A percentile compares a stretch with the other conserved stretches of the same genome.
Conservation (phyloP, 805 yeast species). For the Cyberlindnera suaveolens region DNA sequence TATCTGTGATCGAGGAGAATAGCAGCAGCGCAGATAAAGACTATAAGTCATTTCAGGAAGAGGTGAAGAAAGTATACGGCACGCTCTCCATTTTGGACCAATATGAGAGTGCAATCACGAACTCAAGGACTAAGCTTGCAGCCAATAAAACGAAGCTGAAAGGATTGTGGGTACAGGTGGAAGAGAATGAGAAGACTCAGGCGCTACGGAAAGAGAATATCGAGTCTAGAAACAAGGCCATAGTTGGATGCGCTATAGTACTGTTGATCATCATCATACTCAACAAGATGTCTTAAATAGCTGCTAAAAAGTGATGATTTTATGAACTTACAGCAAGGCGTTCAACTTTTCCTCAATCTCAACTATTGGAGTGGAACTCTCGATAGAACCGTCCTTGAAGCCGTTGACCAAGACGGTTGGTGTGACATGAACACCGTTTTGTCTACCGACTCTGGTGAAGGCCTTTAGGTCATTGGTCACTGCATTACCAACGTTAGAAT, state of each 20-base stretch:
- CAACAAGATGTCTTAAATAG: background rate
- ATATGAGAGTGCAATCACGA: constrained; percentile 6
- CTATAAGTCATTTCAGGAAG: constrained; percentile 5
- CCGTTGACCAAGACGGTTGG: constrained; percentile 77
- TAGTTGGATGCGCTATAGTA: background rate
- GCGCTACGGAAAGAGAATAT: constrained; percentile 2
- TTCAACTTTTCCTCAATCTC: constrained; percentile 26
- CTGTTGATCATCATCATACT: background rate
- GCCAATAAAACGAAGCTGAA: constrained; percentile 10
- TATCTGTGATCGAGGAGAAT: constrained; percentile 2
- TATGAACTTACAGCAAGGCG: constrained; percentile 7
- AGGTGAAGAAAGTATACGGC: constrained; percentile 7
- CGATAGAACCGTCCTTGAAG: constrained; percentile 47
- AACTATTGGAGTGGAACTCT: constrained; percentile 52
- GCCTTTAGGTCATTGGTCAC: constrained; percentile 62
- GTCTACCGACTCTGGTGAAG: constrained; percentile 66
- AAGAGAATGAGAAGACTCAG: constrained; percentile 6
- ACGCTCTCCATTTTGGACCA: constrained; percentile 7
- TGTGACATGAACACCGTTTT: constrained; percentile 77
- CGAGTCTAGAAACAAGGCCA: constrained; percentile 1
- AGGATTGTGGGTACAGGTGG: constrained; percentile 7
- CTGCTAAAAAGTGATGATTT: background rate
- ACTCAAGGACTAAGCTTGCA: constrained; percentile 7
- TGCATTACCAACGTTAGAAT: constrained; percentile 50
- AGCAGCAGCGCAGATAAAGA: background rate